These are phyloP conservation scores for Primulina huaijiensis DNA, from an alignment of 257 asterid species.

Conservation along the genomic window DNA sequence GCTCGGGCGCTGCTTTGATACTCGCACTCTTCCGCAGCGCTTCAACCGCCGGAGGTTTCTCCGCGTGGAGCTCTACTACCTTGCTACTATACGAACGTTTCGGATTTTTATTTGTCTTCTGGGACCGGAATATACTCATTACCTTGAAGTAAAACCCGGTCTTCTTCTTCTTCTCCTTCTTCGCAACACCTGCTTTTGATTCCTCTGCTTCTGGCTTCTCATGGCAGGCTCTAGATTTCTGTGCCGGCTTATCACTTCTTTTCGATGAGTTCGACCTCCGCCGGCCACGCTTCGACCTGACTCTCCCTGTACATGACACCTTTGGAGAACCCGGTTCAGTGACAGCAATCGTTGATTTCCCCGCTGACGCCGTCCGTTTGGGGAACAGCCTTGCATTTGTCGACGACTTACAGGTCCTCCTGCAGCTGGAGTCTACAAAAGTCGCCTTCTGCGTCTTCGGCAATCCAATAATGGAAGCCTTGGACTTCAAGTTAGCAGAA, in stretches of 20 bases:
- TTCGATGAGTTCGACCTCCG: slow-evolving; percentile 47
- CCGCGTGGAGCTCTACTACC: slow-evolving; percentile 22
- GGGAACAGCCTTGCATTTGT: slow-evolving; percentile 54
- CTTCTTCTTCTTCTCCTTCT: slow-evolving; percentile 18
- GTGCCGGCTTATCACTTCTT: slow-evolving; percentile 35
- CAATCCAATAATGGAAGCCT: slow-evolving; percentile 60
- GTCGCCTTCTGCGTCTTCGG: slow-evolving; percentile 53
- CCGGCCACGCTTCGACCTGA: slow-evolving; percentile 74
- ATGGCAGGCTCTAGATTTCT: slow-evolving; percentile 30
- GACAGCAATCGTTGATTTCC: slow-evolving; percentile 33
- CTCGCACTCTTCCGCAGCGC: slow-evolving; percentile 24
- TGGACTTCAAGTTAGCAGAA: slow-evolving; percentile 41
- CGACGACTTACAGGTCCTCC: slow-evolving; percentile 40
- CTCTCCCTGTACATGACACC: slow-evolving; percentile 94
- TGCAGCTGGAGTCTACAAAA: slow-evolving; percentile 32
- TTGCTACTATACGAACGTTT: slow-evolving; percentile 18
- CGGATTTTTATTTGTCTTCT: slow-evolving; percentile 22
- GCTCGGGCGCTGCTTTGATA: slow-evolving; percentile 26
- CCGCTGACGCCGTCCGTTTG: slow-evolving; percentile 43
- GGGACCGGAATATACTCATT: slow-evolving; percentile 39
- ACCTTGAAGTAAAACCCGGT: slow-evolving; percentile 41
- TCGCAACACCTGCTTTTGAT: neutral
- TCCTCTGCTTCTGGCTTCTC: slow-evolving; percentile 23
- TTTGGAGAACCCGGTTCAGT: slow-evolving; percentile 88
- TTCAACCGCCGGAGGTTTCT: slow-evolving; percentile 27